Conservation (phyloP, 2,329 filamentous ascomycete species). For the Penicillium sumatraense region DNA sequence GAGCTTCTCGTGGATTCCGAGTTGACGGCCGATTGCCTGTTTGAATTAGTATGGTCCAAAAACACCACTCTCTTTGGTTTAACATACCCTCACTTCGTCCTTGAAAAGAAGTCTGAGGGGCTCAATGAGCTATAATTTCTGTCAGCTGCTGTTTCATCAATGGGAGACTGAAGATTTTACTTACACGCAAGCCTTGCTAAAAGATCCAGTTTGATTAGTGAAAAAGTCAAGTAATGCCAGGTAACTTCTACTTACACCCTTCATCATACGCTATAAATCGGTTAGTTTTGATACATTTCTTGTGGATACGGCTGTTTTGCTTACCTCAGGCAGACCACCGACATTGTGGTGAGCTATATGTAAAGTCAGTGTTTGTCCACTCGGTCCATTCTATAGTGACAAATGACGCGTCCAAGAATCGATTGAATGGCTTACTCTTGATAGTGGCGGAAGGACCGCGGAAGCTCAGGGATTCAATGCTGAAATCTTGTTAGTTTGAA, state of each 20-base stretch:
- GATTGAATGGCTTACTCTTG: slow-evolving; percentile 67
- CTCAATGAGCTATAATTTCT: slow-evolving; percentile 62
- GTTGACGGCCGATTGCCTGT: neutral
- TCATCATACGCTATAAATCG: slow-evolving; percentile 52
- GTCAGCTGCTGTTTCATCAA: neutral
- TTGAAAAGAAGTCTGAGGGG: slow-evolving; percentile 82
- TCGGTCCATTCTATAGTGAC: neutral
- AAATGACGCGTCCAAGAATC: neutral
- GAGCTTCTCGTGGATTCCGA: slow-evolving; percentile 70
- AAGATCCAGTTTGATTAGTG: slow-evolving; percentile 10
- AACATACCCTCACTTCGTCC: slow-evolving; percentile 67
- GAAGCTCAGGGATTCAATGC: slow-evolving; percentile 72
- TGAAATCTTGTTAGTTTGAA: slow-evolving; percentile 7
- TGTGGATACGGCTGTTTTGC: neutral
- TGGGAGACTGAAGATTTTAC: slow-evolving; percentile 1
- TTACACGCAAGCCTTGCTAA: slow-evolving; percentile 23
- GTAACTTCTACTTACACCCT: slow-evolving; percentile 42
- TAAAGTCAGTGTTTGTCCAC: neutral
- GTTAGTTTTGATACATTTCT: slow-evolving; percentile 11
- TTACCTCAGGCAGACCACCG: slow-evolving; percentile 54
- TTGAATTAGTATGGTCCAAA: slow-evolving; percentile 33
- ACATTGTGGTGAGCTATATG: slow-evolving; percentile 61
- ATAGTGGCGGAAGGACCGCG: slow-evolving; percentile 73
- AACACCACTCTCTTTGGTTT: no score
- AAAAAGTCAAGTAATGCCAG: slow-evolving; percentile 3